A percentile compares a stretch with the other conserved stretches of the same genome.
phyloP scores from a whole-genome alignment of 1,139 yeast species.

The Suhomyces chickasaworum region DNA sequence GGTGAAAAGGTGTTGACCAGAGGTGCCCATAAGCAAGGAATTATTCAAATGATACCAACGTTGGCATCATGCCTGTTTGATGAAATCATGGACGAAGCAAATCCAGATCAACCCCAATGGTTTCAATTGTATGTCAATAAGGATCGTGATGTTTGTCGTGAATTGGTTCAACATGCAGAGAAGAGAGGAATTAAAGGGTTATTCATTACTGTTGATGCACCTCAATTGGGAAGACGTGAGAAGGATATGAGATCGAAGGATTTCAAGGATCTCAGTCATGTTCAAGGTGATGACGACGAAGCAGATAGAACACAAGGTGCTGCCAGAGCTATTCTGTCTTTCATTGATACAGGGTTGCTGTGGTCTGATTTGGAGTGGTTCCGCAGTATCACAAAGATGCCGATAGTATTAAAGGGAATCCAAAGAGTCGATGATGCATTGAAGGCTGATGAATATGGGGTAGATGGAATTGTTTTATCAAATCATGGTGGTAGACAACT shows the following conservation, averaged over 20 bases:
- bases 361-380: constrained; percentile 66
- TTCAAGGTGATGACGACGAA: constrained; percentile 61
- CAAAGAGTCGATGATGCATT: constrained; percentile 71
- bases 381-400: constrained; percentile 59
- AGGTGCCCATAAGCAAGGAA: constrained; percentile 66
- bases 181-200: constrained; percentile 74
- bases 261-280: constrained; percentile 49
- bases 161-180: constrained; percentile 72
- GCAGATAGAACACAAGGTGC: constrained; percentile 80
- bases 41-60: constrained; percentile 81
- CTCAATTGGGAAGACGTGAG: constrained; percentile 91
- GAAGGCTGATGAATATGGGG: constrained; percentile 61
- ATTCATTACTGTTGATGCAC: constrained; percentile 91
- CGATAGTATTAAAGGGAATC: constrained; percentile 69
- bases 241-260: constrained; percentile 54
- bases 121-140: constrained; percentile 84
- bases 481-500: constrained; percentile 79
- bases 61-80: constrained; percentile 74
- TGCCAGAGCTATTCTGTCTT: constrained; percentile 74
- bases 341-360: constrained; percentile 76
- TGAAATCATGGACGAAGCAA: constrained; percentile 64
- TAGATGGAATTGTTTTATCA: constrained; percentile 65
- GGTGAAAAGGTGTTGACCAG: constrained; percentile 80
- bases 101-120: constrained; percentile 71
- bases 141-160: constrained; percentile 58